Evolutionary conservation across 208 protist genomes (phyloP).

Genomic region (Crithidia brevicula): DNA sequence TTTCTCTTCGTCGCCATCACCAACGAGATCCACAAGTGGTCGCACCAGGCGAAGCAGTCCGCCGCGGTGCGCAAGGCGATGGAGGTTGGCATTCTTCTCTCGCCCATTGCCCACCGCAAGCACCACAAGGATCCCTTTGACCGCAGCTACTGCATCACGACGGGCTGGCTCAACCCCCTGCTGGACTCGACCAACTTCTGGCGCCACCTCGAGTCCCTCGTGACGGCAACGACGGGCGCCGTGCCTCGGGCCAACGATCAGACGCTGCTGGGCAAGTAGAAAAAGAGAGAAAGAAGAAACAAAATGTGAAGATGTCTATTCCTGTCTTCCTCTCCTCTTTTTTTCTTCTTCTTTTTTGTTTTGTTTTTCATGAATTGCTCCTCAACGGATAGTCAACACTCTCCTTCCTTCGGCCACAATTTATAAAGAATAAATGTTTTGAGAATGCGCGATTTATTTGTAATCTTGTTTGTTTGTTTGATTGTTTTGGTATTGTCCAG

Average conservation of each 20-base stretch:
- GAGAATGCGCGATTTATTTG: too few species aligned
- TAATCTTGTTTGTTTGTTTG: too few species aligned
- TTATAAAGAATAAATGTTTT: too few species aligned
- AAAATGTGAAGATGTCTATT: too few species aligned
- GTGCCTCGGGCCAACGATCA: constrained; percentile 87
- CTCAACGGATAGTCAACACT: too few species aligned
- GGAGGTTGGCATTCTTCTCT: constrained; percentile 78
- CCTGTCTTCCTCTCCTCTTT: constrained; percentile 1
- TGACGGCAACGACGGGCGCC: constrained; percentile 81
- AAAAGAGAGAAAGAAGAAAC: constrained; percentile 17
- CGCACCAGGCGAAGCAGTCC: constrained; percentile 82
- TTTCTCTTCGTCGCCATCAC: constrained; percentile 88
- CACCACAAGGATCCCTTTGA: constrained; percentile 94
- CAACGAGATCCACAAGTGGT: constrained; percentile 96
- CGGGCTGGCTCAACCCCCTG: constrained; percentile 93
- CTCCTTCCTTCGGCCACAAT: too few species aligned
- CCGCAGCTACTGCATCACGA: constrained; percentile 96
- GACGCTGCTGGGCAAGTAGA: constrained; percentile 73
- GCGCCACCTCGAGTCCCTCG: constrained; percentile 78
- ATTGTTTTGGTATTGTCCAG: too few species aligned
- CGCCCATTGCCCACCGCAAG: constrained; percentile 80
- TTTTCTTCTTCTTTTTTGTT: constrained; percentile 11
- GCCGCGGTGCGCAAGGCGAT: constrained; percentile 69
- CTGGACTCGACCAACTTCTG: constrained; percentile 91
- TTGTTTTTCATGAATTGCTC: constrained; percentile 13